Conservation (phyloP, 2,329 filamentous ascomycete genomes). For the Beauveria sp. region DNA sequence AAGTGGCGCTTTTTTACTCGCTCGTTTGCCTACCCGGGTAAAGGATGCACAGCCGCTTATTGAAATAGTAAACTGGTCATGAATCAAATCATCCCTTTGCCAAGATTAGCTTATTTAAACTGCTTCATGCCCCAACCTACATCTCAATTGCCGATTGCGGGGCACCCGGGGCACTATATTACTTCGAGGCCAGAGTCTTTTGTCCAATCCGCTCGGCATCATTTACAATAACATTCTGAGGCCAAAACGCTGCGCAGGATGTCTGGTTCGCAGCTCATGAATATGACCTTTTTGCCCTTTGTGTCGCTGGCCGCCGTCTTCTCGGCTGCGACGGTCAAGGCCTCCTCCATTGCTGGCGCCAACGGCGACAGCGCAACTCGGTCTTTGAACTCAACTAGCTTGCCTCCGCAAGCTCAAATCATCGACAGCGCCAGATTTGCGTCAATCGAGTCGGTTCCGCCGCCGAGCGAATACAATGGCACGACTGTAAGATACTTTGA, state of each 20-base stretch:
- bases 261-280: neutral
- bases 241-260: neutral
- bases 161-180: neutral
- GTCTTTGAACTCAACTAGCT: neutral
- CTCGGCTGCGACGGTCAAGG: neutral
- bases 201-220: neutral
- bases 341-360: neutral
- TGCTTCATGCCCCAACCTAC: neutral
- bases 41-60: neutral
- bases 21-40: neutral
- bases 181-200: too few relatives aligned
- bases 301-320: neutral
- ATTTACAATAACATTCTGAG: too few relatives aligned
- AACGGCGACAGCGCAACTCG: neutral
- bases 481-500: slow-evolving; percentile 17
- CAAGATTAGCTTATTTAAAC: neutral
- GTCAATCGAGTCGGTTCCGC: slow-evolving; percentile 15
- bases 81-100: neutral
- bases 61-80: too few relatives aligned
- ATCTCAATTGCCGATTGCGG: slow-evolving; percentile 6
- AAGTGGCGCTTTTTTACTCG: too few relatives aligned
- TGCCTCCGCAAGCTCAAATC: neutral
- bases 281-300: neutral
- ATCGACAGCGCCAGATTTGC: neutral
- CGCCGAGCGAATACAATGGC: slow-evolving; percentile 4